A percentile compares a stretch with the other conserved stretches of the same genome.
phyloP scores from a whole-genome alignment of 2,329 filamentous ascomycete genomes.

The Didymella exigua region DNA sequence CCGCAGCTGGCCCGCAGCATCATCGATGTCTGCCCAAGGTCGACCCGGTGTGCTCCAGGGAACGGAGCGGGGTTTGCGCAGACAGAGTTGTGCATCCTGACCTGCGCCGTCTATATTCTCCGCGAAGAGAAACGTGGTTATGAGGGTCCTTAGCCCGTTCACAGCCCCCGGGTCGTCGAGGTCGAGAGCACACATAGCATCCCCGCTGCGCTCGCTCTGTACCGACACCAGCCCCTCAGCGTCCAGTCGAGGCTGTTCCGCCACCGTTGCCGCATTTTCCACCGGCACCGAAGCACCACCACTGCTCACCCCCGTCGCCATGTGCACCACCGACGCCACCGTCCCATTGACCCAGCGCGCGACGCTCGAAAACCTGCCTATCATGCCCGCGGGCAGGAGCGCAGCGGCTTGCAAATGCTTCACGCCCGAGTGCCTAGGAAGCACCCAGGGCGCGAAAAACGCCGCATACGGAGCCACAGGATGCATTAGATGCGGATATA shows the following conservation, averaged over 20 bases:
- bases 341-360: constrained; percentile 23
- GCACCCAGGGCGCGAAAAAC: constrained; percentile 35
- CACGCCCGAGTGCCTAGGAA: constrained; percentile 25
- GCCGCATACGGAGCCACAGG: constrained; percentile 24
- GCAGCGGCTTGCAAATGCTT: constrained; percentile 18
- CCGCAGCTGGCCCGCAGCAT: constrained; percentile 13
- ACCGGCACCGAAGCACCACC: too few relatives aligned
- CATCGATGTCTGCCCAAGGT: constrained; percentile 26
- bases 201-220: too few relatives aligned
- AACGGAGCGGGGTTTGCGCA: constrained; percentile 21
- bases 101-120: constrained; percentile 24
- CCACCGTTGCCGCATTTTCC: too few relatives aligned
- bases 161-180: constrained; percentile 13
- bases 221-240: too few relatives aligned
- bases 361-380: constrained; percentile 22
- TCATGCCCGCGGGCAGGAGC: constrained; percentile 21
- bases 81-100: constrained; percentile 27
- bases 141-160: constrained; percentile 15
- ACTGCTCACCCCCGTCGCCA: constrained; percentile 10
- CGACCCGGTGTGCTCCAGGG: constrained; percentile 15
- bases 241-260: too few relatives aligned
- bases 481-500: constrained; percentile 26
- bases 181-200: background rate
- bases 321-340: constrained; percentile 17
- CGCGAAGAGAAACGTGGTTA: constrained; percentile 25